phyloP scores from a whole-genome alignment of 1,284 basidiomycete genomes.

The Termitomyces sp. region DNA sequence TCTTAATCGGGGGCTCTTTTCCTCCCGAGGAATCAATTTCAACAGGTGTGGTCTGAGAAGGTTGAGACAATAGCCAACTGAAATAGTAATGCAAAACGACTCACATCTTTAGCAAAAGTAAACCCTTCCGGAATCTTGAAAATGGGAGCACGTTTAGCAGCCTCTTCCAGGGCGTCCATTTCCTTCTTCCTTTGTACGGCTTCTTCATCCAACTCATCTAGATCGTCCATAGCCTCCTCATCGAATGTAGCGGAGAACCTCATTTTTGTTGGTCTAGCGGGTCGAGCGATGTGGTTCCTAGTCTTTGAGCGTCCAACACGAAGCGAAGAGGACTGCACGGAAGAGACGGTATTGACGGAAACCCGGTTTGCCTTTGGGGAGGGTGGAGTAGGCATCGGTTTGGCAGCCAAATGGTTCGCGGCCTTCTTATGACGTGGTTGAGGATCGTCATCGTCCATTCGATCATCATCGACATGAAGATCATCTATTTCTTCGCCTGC shows the following conservation, averaged over 20 bases:
- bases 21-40: slow-evolving; percentile 36
- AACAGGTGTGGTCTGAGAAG: slow-evolving; percentile 27
- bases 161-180: slow-evolving; percentile 43
- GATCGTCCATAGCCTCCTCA: slow-evolving; percentile 48
- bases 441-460: slow-evolving; percentile 20
- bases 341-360: slow-evolving; percentile 20
- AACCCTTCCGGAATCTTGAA: slow-evolving; percentile 64
- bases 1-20: slow-evolving; percentile 60
- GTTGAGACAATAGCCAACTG: slow-evolving; percentile 8
- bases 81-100: slow-evolving; percentile 23
- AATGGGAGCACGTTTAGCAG: slow-evolving; percentile 46
- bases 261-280: slow-evolving; percentile 34
- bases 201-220: slow-evolving; percentile 18
- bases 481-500: slow-evolving; percentile 25
- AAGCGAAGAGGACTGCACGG: slow-evolving; percentile 43
- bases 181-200: slow-evolving; percentile 35
- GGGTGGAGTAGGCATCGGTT: slow-evolving; percentile 18
- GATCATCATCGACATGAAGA: slow-evolving; percentile 14
- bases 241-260: slow-evolving; percentile 68
- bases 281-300: slow-evolving; percentile 50
- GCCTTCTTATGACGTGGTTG: background rate
- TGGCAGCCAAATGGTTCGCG: background rate
- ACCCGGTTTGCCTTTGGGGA: slow-evolving; percentile 29
- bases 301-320: slow-evolving; percentile 59
- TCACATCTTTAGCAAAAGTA: slow-evolving; percentile 60